Evolutionary conservation across 2,329 filamentous ascomycete genomes (phyloP), one percentile per base, ranked within the genome.

Genomic region (Alternaria sp.): DNA sequence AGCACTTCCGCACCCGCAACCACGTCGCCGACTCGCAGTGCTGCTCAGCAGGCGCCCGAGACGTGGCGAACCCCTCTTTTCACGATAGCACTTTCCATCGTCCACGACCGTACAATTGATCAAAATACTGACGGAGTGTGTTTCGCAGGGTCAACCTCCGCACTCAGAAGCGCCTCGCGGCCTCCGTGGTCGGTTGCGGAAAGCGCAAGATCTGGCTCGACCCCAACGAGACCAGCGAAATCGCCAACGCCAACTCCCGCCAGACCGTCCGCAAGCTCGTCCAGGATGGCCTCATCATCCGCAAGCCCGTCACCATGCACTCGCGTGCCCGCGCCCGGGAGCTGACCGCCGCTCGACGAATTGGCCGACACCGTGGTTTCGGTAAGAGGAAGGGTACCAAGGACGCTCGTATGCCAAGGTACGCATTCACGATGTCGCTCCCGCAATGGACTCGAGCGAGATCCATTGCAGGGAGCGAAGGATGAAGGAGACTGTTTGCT

Each of bases 161-260:
- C 86, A 98, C 96, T 86, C 96, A 99, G 91, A 99, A 99, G 92
- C 95, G 96, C 88, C 94, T 99, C 82, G 96, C 96, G 85, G 93
- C 96, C 83, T 92, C 95, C 86, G 96, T 99, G 85, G 93, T 97
- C 85, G 93, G 93, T 89, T 97, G 93, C 88, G 96, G 96, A 85
- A 91, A 99, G 92, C 93, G 95, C 91, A 99, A 99, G 93, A 97
- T 99, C 88, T 99, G 96, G 96, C 94, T 99, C 84, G 96, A 99
- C 87, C 96, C 96, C 86, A 98, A 96, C 85, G 96, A 99, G 89
- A 90, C 94, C 87, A 96, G 87, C 89, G 96, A 99, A 88, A 99
- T 99, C 88, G 93, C 92, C 88, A 98, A 97, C 86, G 96, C 96
- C 91, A 99, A 99, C 92, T 98, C 95, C 81, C 95, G 96, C 82